Conservation (phyloP, 257 asterid species). For the Jaltomata sinuosa region DNA sequence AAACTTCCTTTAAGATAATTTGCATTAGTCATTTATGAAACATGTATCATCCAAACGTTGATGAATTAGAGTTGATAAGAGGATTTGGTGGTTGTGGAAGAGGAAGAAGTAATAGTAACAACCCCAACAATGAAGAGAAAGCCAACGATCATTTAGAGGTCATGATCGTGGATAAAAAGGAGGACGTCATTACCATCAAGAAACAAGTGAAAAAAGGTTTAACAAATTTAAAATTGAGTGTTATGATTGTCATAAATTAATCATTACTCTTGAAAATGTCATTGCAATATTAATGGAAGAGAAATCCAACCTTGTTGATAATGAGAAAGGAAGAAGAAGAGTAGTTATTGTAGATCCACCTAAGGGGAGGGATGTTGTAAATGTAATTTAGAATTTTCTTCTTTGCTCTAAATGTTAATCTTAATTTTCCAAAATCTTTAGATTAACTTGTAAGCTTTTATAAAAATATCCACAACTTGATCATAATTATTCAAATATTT, state of each 20-base stretch:
- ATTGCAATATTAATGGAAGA: background rate
- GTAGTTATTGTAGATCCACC: background rate
- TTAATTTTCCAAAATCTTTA: background rate
- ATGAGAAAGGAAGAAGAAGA: background rate
- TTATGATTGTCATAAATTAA: background rate
- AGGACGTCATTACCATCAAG: background rate
- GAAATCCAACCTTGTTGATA: background rate
- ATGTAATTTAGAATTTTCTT: background rate
- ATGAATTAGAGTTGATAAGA: background rate
- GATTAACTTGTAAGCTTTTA: background rate
- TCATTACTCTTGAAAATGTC: background rate
- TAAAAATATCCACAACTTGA: background rate
- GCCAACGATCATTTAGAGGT: background rate
- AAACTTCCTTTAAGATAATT: background rate
- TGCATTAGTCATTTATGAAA: background rate
- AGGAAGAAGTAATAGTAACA: background rate
- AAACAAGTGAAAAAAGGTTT: background rate
- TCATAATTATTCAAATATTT: background rate
- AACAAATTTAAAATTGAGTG: background rate
- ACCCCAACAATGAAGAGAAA: background rate
- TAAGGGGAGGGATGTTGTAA: background rate
- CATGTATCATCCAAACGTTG: background rate
- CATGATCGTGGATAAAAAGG: background rate
- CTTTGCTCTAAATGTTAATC: background rate
- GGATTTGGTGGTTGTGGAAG: background rate